Evolutionary conservation across 805 yeast genomes (phyloP).

Genomic region (Candida schatavii): DNA sequence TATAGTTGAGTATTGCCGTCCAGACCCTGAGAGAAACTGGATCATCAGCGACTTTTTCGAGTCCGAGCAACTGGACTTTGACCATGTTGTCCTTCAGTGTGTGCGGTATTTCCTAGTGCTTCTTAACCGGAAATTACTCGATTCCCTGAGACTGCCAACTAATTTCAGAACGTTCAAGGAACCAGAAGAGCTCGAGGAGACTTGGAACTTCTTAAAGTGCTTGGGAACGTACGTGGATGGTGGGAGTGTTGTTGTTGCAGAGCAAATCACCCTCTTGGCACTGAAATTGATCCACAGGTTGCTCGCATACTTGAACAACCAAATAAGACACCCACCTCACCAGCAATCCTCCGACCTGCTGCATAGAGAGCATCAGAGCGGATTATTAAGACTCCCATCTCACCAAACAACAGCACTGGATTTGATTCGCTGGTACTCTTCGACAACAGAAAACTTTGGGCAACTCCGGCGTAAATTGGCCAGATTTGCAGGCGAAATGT

Average conservation of each 20-base stretch:
- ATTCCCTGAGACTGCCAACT: constrained; percentile 59
- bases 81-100: constrained; percentile 67
- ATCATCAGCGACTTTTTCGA: constrained; percentile 63
- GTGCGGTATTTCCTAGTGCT: constrained; percentile 69
- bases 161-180: constrained; percentile 84
- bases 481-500: constrained; percentile 68
- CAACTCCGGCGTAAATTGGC: constrained; percentile 75
- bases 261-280: constrained; percentile 65
- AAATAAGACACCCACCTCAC: constrained; percentile 60
- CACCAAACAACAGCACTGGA: constrained; percentile 29
- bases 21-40: constrained; percentile 63
- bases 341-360: too few relatives aligned
- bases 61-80: constrained; percentile 48
- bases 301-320: constrained; percentile 67
- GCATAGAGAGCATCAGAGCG: too few relatives aligned
- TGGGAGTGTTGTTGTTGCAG: constrained; percentile 78
- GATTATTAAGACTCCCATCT: too few relatives aligned
- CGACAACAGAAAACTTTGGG: constrained; percentile 68
- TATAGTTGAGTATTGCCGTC: constrained; percentile 55
- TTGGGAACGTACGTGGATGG: constrained; percentile 78
- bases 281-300: constrained; percentile 67
- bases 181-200: constrained; percentile 82
- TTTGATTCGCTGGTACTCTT: constrained; percentile 60
- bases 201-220: constrained; percentile 75
- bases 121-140: constrained; percentile 73